These are phyloP conservation scores for Saussurea involucrata DNA, from an alignment of 129 eudicot genomes.

Conservation along the genomic window DNA sequence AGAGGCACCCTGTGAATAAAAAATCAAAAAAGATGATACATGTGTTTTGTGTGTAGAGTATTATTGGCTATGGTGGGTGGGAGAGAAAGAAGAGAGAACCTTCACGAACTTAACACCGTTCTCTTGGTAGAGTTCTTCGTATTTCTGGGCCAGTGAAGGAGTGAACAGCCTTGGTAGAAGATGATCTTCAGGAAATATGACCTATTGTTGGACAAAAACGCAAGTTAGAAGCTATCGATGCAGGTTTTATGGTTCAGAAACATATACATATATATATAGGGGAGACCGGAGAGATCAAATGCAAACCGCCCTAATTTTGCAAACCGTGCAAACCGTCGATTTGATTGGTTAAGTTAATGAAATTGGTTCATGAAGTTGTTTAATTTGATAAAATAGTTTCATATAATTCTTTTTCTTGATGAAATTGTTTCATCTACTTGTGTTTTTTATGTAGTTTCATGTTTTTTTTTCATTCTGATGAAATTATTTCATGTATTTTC, in stretches of 20 bases:
- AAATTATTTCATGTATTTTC: too few relatives aligned
- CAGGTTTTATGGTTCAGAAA: neutral
- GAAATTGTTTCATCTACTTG: too few relatives aligned
- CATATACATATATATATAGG: too few relatives aligned
- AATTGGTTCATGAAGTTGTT: too few relatives aligned
- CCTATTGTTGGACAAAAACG: conserved; percentile 28
- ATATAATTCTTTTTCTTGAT: too few relatives aligned
- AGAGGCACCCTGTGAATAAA: conserved; percentile 61
- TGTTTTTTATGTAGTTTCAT: too few relatives aligned
- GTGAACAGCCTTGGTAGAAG: conserved; percentile 79
- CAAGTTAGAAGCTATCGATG: conserved; percentile 11
- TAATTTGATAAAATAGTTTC: too few relatives aligned
- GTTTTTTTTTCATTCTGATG: too few relatives aligned
- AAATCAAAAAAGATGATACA: neutral
- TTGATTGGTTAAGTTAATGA: too few relatives aligned
- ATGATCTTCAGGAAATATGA: conserved; percentile 84
- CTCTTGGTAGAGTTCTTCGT: conserved; percentile 71
- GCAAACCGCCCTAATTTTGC: too few relatives aligned
- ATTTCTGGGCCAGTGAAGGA: conserved; percentile 78
- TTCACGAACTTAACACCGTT: conserved; percentile 83
- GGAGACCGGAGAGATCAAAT: too few relatives aligned
- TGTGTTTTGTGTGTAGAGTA: conserved; percentile 2
- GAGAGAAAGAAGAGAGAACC: conserved; percentile 38
- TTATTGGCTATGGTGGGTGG: neutral
- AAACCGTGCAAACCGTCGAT: too few relatives aligned